Percentiles rank a stretch among this genome's conserved stretches.
phyloP scores from a whole-genome alignment of 345 rosid genomes.

The Euphorbia lathyris region DNA sequence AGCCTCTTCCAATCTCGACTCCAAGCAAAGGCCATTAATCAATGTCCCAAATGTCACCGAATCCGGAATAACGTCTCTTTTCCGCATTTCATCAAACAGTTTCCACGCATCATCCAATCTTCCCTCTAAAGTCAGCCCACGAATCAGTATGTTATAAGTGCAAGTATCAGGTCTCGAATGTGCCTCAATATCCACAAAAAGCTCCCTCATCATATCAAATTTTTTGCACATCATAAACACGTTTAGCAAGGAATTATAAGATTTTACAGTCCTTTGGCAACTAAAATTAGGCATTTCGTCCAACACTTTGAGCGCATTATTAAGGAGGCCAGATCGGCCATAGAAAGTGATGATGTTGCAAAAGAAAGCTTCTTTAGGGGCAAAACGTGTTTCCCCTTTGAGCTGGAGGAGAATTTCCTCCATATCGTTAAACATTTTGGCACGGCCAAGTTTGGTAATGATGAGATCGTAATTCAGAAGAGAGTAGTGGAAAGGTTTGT shows the following conservation, averaged over 20 bases:
- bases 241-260: conserved; percentile 57
- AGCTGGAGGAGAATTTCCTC: conserved; percentile 56
- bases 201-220: conserved; percentile 42
- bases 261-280: conserved; percentile 49
- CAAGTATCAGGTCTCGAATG: conserved; percentile 57
- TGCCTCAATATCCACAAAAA: conserved; percentile 35
- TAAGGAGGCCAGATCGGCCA: conserved; percentile 47
- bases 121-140: conserved; percentile 34
- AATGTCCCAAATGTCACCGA: conserved; percentile 55
- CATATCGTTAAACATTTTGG: conserved; percentile 72
- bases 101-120: conserved; percentile 45
- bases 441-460: conserved; percentile 71
- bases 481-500: conserved; percentile 46
- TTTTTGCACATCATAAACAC: conserved; percentile 42
- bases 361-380: conserved; percentile 54
- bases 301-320: conserved; percentile 51
- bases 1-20: conserved; percentile 56
- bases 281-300: conserved; percentile 64
- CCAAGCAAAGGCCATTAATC: conserved; percentile 49
- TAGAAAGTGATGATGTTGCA: conserved; percentile 60
- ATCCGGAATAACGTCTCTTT: conserved; percentile 46
- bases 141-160: conserved; percentile 66
- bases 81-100: conserved; percentile 63
- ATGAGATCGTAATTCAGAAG: conserved; percentile 71
- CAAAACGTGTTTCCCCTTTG: conserved; percentile 40